Percentiles rank a stretch among this genome's conserved stretches.
phyloP scores from a whole-genome alignment of 441 rosid genomes.

The Pelargonium citronellum region DNA sequence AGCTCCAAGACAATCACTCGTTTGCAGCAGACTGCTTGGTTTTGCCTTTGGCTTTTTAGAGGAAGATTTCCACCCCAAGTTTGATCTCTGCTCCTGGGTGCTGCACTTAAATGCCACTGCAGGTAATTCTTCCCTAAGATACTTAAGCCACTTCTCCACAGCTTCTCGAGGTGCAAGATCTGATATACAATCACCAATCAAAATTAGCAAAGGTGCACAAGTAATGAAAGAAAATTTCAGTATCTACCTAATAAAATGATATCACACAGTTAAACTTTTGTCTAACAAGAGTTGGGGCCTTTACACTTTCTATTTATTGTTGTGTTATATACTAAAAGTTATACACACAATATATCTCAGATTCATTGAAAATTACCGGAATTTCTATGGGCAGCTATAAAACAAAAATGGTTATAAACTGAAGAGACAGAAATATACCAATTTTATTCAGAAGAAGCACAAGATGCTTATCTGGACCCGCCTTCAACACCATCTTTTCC shows the following conservation, averaged over 20 bases:
- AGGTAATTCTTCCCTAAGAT: constrained; percentile 85
- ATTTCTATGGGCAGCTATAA: neutral
- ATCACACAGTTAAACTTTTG: neutral
- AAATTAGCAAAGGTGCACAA: neutral
- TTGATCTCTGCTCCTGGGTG: constrained; percentile 86
- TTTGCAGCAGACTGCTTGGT: constrained; percentile 63
- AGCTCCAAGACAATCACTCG: constrained; percentile 97
- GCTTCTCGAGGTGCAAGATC: constrained; percentile 97
- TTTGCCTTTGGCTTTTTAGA: constrained; percentile 43
- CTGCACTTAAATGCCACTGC: constrained; percentile 96
- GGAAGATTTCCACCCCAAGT: constrained; percentile 80
- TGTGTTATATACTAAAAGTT: no score
- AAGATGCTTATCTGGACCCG: constrained; percentile 70
- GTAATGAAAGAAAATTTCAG: neutral
- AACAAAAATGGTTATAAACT: neutral
- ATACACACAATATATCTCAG: neutral
- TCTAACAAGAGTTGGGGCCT: neutral
- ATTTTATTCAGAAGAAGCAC: constrained; percentile 88
- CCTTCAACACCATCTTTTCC: constrained; percentile 89
- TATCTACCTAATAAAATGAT: neutral
- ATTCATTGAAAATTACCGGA: neutral
- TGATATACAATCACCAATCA: constrained; percentile 21
- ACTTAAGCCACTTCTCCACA: constrained; percentile 89
- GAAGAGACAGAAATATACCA: constrained; percentile 34
- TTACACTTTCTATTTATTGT: neutral